These are phyloP conservation scores for Populus trichocarpa DNA, from an alignment of 441 rosid species.

Conservation along the genomic window DNA sequence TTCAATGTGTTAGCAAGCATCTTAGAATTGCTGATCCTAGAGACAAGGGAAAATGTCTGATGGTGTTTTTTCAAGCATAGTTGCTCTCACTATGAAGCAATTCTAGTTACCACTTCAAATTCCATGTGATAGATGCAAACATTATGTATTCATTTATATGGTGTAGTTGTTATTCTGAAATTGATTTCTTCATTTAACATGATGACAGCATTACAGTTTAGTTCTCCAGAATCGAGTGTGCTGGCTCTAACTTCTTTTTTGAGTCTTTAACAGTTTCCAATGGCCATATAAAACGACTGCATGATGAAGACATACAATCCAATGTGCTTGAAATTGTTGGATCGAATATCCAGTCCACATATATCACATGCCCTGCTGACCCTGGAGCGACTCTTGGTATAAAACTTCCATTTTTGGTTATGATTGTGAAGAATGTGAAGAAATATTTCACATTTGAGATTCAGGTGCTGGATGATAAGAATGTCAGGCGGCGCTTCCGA, in stretches of 20 bases:
- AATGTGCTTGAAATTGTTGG: constrained; percentile 87
- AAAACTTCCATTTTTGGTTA: constrained; percentile 88
- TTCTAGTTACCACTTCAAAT: neutral
- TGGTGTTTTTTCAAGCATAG: neutral
- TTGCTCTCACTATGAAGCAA: neutral
- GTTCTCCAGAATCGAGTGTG: neutral
- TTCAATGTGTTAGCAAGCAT: neutral
- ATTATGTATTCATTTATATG: neutral
- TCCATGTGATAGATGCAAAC: neutral
- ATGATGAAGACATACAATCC: constrained; percentile 94
- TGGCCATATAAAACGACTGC: constrained; percentile 90
- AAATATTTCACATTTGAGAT: constrained; percentile 93
- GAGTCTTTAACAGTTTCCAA: constrained; percentile 52
- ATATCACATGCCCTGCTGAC: constrained; percentile 90
- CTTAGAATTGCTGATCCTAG: neutral
- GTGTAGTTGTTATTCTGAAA: neutral
- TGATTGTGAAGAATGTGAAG: constrained; percentile 85
- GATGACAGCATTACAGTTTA: neutral
- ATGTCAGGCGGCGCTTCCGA: constrained; percentile 87
- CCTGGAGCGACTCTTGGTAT: constrained; percentile 92
- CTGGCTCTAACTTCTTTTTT: neutral
- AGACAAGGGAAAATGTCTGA: neutral
- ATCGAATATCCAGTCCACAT: constrained; percentile 80
- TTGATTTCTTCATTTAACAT: neutral
- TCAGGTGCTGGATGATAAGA: constrained; percentile 95